phyloP scores from a whole-genome alignment of 768 basidiomycete genomes.

The Lactarius pseudohatsudake region DNA sequence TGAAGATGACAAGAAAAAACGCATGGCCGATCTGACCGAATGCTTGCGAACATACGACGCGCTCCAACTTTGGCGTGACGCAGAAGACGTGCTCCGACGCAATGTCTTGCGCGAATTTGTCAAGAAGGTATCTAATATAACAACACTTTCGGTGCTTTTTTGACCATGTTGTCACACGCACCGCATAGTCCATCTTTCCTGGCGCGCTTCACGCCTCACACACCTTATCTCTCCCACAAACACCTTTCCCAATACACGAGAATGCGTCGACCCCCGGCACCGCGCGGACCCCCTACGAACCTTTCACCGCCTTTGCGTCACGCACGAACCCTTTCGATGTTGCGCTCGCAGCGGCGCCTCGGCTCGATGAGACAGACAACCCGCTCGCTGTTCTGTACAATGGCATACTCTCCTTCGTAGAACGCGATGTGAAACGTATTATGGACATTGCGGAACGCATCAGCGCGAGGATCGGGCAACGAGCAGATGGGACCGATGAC shows the following conservation, averaged over 20 bases:
- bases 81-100: slow-evolving; percentile 79
- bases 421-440: slow-evolving; percentile 68
- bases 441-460: slow-evolving; percentile 77
- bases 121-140: slow-evolving; percentile 56
- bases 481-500: slow-evolving; percentile 16
- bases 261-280: slow-evolving; percentile 38
- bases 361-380: slow-evolving; percentile 66
- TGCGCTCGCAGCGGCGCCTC: slow-evolving; percentile 41
- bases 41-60: slow-evolving; percentile 78
- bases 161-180: slow-evolving; percentile 5
- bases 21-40: slow-evolving; percentile 67
- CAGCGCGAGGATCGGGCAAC: slow-evolving; percentile 47
- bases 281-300: slow-evolving; percentile 56
- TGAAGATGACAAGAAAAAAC: slow-evolving; percentile 65
- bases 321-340: slow-evolving; percentile 44
- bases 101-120: slow-evolving; percentile 75
- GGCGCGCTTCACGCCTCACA: slow-evolving; percentile 66
- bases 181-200: slow-evolving; percentile 65
- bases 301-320: slow-evolving; percentile 48
- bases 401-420: slow-evolving; percentile 76
- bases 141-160: background rate
- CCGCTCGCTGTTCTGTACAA: slow-evolving; percentile 78
- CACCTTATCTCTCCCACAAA: slow-evolving; percentile 75
- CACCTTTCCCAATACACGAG: slow-evolving; percentile 51
- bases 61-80: slow-evolving; percentile 80